Evolutionary conservation across 208 protist genomes (phyloP).

Genomic region (Leishmania aethiopica): DNA sequence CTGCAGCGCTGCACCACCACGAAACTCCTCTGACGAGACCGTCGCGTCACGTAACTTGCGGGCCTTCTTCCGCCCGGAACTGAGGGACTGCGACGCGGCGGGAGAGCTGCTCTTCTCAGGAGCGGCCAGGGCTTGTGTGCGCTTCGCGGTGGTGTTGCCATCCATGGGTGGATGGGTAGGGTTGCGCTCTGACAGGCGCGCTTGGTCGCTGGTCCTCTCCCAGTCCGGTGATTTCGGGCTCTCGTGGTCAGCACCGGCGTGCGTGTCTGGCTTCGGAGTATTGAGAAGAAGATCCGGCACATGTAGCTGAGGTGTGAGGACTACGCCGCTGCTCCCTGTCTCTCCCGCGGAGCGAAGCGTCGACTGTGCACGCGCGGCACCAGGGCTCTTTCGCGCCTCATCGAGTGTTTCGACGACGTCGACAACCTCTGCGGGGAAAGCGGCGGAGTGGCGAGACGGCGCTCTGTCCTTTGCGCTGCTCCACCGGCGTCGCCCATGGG

Average conservation of each 20-base stretch:
- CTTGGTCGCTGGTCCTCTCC: background rate
- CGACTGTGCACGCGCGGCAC: background rate
- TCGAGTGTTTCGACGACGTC: background rate
- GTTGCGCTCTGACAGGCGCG: background rate
- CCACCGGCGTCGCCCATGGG: background rate
- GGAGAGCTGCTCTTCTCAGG: background rate
- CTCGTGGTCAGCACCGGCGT: too few species aligned
- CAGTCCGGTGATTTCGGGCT: background rate
- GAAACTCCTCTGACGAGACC: background rate
- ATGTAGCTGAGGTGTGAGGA: background rate
- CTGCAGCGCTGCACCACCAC: background rate
- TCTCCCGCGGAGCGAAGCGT: background rate
- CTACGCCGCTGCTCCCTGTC: background rate
- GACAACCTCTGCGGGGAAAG: background rate
- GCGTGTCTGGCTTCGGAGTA: background rate
- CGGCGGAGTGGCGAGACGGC: background rate
- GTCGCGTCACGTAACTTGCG: background rate
- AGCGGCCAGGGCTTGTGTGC: too few species aligned
- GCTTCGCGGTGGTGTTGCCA: conserved; percentile 4
- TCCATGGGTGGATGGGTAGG: conserved; percentile 9
- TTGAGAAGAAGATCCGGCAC: background rate
- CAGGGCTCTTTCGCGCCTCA: background rate
- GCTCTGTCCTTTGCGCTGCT: background rate
- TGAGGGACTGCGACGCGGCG: background rate
- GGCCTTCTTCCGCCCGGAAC: background rate